phyloP scores from a whole-genome alignment of 345 rosid genomes.

The Carallia brachiata region DNA sequence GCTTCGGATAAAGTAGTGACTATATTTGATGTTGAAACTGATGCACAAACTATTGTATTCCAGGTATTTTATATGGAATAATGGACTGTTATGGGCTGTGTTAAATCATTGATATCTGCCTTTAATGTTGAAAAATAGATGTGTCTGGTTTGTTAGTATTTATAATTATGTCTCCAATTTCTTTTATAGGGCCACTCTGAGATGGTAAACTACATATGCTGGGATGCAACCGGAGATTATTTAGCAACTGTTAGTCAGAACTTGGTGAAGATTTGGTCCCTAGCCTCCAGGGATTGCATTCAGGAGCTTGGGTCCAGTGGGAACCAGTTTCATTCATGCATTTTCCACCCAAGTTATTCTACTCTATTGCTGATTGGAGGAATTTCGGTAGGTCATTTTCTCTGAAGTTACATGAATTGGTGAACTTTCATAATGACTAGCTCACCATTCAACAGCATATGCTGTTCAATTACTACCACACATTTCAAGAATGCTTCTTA shows the following conservation, averaged over 20 bases:
- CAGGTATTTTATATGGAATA: constrained; percentile 37
- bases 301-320: constrained; percentile 49
- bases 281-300: constrained; percentile 56
- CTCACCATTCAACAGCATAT: background rate
- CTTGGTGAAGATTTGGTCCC: constrained; percentile 65
- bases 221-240: constrained; percentile 61
- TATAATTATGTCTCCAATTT: background rate
- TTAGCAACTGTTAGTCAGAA: constrained; percentile 67
- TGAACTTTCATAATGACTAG: background rate
- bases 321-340: constrained; percentile 60
- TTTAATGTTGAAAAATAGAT: background rate
- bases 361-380: constrained; percentile 62
- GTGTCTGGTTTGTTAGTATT: background rate
- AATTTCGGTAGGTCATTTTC: constrained; percentile 35
- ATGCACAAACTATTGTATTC: constrained; percentile 38
- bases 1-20: constrained; percentile 61
- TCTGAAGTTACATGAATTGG: background rate
- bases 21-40: constrained; percentile 58
- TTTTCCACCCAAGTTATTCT: constrained; percentile 59
- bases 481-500: too few relatives aligned
- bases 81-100: background rate
- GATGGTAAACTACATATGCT: constrained; percentile 53
- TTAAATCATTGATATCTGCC: background rate
- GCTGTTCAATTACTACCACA: background rate
- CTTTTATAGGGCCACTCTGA: constrained; percentile 53